phyloP scores from a whole-genome alignment of 2,329 filamentous ascomycete species.

The Venturia nashicola region DNA sequence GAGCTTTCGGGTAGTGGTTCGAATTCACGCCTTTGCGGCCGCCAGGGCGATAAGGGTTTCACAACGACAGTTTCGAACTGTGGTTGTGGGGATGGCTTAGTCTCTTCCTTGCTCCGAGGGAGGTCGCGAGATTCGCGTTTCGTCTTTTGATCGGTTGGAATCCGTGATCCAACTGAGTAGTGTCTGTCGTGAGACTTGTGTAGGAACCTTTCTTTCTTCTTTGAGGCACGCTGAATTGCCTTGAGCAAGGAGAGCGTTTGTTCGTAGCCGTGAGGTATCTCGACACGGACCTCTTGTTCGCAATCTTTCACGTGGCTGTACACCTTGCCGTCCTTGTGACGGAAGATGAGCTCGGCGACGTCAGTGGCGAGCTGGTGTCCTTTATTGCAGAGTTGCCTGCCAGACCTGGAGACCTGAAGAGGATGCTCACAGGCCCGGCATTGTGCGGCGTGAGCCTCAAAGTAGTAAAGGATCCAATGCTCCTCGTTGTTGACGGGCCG shows the following conservation, averaged over 20 bases:
- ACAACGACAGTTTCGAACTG: constrained; percentile 4
- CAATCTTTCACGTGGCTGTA: constrained; percentile 6
- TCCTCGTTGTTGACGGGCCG: constrained; percentile 6
- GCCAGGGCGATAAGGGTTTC: background rate
- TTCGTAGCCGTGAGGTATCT: constrained; percentile 9
- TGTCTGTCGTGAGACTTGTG: constrained; percentile 2
- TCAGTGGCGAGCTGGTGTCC: constrained; percentile 7
- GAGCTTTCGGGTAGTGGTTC: background rate
- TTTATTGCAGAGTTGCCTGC: constrained; percentile 5
- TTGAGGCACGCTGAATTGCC: constrained; percentile 7
- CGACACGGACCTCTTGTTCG: constrained; percentile 8
- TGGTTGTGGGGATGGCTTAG: background rate
- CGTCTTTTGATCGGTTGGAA: background rate
- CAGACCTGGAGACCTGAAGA: constrained; percentile 1
- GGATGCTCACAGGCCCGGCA: constrained; percentile 5
- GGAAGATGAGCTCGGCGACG: constrained; percentile 8
- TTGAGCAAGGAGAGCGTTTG: constrained; percentile 6
- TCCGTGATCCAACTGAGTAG: constrained; percentile 3
- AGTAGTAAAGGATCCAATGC: constrained; percentile 9
- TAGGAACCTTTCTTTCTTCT: constrained; percentile 6
- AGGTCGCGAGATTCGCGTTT: constrained; percentile 3
- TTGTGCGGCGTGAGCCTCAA: constrained; percentile 8
- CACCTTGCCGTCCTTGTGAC: constrained; percentile 8
- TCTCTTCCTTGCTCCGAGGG: background rate
- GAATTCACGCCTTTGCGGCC: background rate